Evolutionary conservation across 2,329 filamentous ascomycete genomes (phyloP).

Genomic region (Claviceps spartinae): DNA sequence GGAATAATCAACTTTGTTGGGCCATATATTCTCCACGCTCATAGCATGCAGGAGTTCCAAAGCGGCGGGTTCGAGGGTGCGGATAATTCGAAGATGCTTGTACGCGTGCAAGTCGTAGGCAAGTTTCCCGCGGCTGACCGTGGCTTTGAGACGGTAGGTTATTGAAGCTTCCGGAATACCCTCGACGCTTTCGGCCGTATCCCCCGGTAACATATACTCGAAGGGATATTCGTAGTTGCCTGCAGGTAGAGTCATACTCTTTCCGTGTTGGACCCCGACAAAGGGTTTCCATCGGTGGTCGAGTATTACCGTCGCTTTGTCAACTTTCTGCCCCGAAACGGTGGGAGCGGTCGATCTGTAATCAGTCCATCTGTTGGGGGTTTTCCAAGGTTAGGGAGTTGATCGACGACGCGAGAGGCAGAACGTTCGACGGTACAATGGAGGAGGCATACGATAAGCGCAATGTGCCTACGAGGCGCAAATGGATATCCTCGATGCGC

Average conservation of each 20-base stretch:
- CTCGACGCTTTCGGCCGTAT: conserved; percentile 76
- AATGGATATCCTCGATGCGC: conserved; percentile 58
- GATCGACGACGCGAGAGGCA: conserved; percentile 1
- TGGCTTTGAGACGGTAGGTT: conserved; percentile 82
- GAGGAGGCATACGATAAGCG: conserved; percentile 42
- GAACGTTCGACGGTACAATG: not conserved
- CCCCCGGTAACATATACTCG: conserved; percentile 57
- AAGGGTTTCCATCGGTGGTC: conserved; percentile 59
- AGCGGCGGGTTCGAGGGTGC: conserved; percentile 62
- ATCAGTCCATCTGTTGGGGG: conserved; percentile 33
- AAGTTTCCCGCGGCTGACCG: conserved; percentile 74
- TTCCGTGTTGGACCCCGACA: conserved; percentile 35
- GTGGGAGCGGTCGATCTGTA: conserved; percentile 41
- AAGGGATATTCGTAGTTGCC: conserved; percentile 82
- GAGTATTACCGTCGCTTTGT: conserved; percentile 46
- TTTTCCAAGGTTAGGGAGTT: conserved; percentile 6
- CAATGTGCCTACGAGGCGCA: conserved; percentile 57
- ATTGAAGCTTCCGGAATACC: conserved; percentile 77
- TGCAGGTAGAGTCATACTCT: conserved; percentile 46
- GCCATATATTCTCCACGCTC: conserved; percentile 96
- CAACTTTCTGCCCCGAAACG: conserved; percentile 44
- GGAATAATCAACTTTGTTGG: conserved; percentile 93
- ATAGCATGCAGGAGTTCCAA: conserved; percentile 75
- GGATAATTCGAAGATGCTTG: conserved; percentile 65
- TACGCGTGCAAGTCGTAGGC: conserved; percentile 73